A percentile compares a stretch with the other conserved stretches of the same genome.
Conservation (phyloP, 768 basidiomycete species). For the Leccinum pellstonianum region DNA sequence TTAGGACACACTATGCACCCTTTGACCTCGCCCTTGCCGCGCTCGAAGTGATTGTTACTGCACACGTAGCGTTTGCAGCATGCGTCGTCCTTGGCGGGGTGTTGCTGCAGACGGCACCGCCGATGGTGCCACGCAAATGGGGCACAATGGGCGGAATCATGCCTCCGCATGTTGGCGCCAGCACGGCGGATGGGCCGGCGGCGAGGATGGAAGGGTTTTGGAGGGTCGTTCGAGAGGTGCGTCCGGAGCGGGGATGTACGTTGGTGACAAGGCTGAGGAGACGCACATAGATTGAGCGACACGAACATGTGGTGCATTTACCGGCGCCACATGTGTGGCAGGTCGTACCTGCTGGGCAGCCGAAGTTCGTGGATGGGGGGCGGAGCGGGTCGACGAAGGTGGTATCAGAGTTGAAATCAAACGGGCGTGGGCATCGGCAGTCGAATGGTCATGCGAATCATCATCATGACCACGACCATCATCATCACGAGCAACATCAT, state of each 20-base stretch:
- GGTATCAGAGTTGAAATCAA: neutral
- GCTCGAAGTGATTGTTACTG: conserved; percentile 73
- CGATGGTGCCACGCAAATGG: conserved; percentile 19
- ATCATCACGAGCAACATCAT: conserved; percentile 11
- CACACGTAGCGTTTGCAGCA: conserved; percentile 81
- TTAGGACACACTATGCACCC: conserved; percentile 55
- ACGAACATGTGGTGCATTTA: conserved; percentile 79
- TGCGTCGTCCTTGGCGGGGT: conserved; percentile 82
- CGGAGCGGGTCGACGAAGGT: neutral
- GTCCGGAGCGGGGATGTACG: conserved; percentile 16
- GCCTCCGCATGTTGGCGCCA: neutral
- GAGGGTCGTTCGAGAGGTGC: conserved; percentile 77
- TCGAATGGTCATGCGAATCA: conserved; percentile 11
- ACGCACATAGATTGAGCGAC: conserved; percentile 64
- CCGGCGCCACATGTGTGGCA: conserved; percentile 91
- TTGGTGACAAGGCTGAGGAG: neutral
- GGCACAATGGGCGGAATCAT: conserved; percentile 14
- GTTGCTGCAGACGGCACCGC: conserved; percentile 86
- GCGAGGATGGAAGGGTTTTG: conserved; percentile 82
- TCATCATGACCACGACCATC: conserved; percentile 10
- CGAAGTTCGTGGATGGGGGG: conserved; percentile 8
- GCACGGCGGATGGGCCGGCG: conserved; percentile 29
- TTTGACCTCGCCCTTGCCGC: conserved; percentile 88
- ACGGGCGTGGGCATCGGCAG: neutral
- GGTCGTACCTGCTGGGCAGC: conserved; percentile 49